Evolutionary conservation across 371 early-diverging fungal species (phyloP).

Genomic region (Sporodiniella umbellata): DNA sequence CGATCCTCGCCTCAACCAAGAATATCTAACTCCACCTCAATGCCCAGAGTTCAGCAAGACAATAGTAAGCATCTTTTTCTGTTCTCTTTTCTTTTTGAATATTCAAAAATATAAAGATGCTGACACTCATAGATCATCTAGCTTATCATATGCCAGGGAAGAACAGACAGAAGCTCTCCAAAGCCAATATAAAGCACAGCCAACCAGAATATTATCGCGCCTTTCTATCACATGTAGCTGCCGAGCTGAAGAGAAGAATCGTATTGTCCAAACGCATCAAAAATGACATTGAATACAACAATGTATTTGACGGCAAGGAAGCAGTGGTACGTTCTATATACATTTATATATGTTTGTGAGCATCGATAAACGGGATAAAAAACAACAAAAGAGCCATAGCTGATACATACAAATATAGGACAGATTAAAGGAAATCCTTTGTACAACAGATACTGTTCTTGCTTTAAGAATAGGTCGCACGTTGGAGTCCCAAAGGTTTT

Average conservation of each 20-base stretch:
- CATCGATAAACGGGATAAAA: not conserved
- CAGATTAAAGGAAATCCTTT: slow-evolving; percentile 50
- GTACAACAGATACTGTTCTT: slow-evolving; percentile 62
- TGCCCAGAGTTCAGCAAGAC: not conserved
- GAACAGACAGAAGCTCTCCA: not conserved
- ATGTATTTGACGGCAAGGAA: slow-evolving; percentile 78
- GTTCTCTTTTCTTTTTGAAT: not conserved
- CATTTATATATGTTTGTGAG: too few relatives aligned
- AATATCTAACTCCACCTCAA: slow-evolving; percentile 1
- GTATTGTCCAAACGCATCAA: slow-evolving; percentile 55
- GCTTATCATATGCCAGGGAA: not conserved
- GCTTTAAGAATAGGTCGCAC: slow-evolving; percentile 70
- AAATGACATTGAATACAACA: slow-evolving; percentile 74
- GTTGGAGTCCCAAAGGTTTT: slow-evolving; percentile 68
- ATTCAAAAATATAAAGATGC: not conserved
- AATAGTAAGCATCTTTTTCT: not conserved
- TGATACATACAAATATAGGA: slow-evolving; percentile 43
- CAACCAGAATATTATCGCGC: slow-evolving; percentile 58
- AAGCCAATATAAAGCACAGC: not conserved
- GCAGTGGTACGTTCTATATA: too few relatives aligned
- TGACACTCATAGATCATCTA: not conserved
- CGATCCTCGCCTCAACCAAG: slow-evolving; percentile 2
- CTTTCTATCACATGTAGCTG: slow-evolving; percentile 74
- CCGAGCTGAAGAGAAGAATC: slow-evolving; percentile 56
- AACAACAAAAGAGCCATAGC: not conserved